A percentile compares a stretch with the other conserved stretches of the same genome.
phyloP scores from a whole-genome alignment of 2,329 filamentous ascomycete species.

The Zelopaecilomyces penicillatus region DNA sequence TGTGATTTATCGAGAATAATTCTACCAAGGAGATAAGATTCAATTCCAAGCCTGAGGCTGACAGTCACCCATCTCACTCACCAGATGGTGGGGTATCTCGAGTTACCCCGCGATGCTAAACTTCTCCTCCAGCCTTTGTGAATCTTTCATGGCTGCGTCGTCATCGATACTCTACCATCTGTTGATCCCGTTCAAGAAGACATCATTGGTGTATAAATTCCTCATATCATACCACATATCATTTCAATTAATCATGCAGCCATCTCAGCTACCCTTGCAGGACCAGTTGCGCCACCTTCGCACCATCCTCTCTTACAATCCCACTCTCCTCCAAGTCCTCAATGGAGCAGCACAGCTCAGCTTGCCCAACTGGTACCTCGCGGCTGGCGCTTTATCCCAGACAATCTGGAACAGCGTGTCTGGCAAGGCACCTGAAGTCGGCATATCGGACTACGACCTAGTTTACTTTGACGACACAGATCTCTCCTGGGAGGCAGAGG shows the following conservation, averaged over 20 bases:
- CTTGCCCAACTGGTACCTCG: constrained; percentile 25
- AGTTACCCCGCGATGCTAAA: too few species aligned
- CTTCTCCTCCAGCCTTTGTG: too few species aligned
- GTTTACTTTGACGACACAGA: constrained; percentile 26
- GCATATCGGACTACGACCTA: constrained; percentile 30
- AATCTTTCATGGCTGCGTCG: too few species aligned
- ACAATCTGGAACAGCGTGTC: constrained; percentile 30
- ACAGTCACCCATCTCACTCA: too few species aligned
- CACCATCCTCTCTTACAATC: constrained; percentile 17
- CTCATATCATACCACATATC: too few species aligned
- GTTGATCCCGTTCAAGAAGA: too few species aligned
- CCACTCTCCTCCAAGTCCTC: constrained; percentile 20
- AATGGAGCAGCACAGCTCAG: constrained; percentile 16
- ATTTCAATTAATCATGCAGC: background rate
- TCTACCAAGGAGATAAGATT: too few species aligned
- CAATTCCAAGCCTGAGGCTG: too few species aligned
- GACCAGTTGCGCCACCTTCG: constrained; percentile 17
- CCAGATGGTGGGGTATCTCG: too few species aligned
- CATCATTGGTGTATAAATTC: too few species aligned
- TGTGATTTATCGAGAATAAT: too few species aligned
- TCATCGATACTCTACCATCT: too few species aligned
- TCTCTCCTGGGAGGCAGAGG: constrained; percentile 28
- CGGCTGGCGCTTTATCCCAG: constrained; percentile 14
- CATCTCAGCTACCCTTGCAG: constrained; percentile 18
- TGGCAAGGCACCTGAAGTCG: constrained; percentile 18